Conservation (phyloP, 305 asterid genomes). For the Fraxinus ornus region DNA sequence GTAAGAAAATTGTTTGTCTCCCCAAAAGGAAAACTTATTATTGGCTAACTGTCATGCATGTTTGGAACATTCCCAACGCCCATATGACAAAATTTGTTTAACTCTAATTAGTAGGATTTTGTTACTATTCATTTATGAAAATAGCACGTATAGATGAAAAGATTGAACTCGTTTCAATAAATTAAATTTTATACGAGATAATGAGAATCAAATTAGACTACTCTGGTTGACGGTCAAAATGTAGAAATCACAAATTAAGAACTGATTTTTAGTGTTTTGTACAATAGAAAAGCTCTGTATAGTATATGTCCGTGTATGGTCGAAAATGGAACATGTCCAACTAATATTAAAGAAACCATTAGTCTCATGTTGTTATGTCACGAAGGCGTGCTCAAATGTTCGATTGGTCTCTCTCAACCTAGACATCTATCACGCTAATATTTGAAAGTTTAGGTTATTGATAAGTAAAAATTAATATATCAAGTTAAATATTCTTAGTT, state of each 20-base stretch:
- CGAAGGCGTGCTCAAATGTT: not conserved
- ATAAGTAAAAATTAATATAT: not conserved
- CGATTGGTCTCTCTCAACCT: not conserved
- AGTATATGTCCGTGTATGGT: not conserved
- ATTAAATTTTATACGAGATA: not conserved
- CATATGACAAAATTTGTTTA: not conserved
- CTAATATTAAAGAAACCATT: not conserved
- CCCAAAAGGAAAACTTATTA: not conserved
- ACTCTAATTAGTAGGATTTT: not conserved
- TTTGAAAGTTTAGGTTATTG: not conserved
- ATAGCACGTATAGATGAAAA: not conserved
- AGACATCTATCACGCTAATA: not conserved
- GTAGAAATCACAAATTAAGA: not conserved
- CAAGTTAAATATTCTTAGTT: not conserved
- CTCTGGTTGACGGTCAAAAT: not conserved
- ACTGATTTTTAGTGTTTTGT: not conserved
- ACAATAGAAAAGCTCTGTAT: not conserved
- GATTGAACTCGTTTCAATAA: not conserved
- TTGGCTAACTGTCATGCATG: constrained; percentile 23
- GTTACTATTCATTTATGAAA: not conserved
- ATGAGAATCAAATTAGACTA: not conserved
- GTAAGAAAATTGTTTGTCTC: not conserved
- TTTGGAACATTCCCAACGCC: constrained; percentile 15
- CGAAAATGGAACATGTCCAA: not conserved
- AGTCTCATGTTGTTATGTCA: not conserved